Evolutionary conservation across 148 eudicot genomes (phyloP).

Genomic region (Chenopodium album): DNA sequence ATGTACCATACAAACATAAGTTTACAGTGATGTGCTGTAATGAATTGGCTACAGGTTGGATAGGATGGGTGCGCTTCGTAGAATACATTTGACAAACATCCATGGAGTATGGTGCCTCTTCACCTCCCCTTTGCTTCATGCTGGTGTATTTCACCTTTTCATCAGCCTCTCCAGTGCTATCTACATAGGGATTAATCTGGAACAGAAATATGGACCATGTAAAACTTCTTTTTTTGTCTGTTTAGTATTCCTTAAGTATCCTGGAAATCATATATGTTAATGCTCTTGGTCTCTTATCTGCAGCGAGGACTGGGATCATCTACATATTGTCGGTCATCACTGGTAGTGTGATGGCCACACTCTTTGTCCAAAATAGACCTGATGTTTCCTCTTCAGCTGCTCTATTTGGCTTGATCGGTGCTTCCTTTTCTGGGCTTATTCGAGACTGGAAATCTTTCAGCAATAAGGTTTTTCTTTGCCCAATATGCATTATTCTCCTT

Average conservation of each 20-base stretch:
- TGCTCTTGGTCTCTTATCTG: conserved; percentile 14
- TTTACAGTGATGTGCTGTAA: neutral
- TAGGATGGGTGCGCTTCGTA: conserved; percentile 62
- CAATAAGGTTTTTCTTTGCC: conserved; percentile 49
- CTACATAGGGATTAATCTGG: conserved; percentile 70
- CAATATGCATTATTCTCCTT: neutral
- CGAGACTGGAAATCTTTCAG: conserved; percentile 63
- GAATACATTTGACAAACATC: conserved; percentile 30
- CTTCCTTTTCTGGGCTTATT: conserved; percentile 65
- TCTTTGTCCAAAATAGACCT: conserved; percentile 60
- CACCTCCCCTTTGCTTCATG: conserved; percentile 59
- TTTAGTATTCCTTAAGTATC: neutral
- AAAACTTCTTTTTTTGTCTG: conserved; percentile 13
- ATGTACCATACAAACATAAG: too few relatives aligned
- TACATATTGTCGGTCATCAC: conserved; percentile 58
- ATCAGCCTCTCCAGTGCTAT: conserved; percentile 52
- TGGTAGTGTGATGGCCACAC: conserved; percentile 56
- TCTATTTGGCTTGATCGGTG: conserved; percentile 78
- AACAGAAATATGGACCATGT: conserved; percentile 83
- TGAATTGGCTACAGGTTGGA: conserved; percentile 47
- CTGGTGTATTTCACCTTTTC: conserved; percentile 63
- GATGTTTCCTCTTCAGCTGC: conserved; percentile 70
- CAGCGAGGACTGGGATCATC: conserved; percentile 75
- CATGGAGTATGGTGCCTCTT: conserved; percentile 60
- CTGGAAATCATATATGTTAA: neutral